A percentile compares a stretch with the other conserved stretches of the same genome.
Conservation (phyloP, 169 alveolate species). For the Plasmodium ovale region DNA sequence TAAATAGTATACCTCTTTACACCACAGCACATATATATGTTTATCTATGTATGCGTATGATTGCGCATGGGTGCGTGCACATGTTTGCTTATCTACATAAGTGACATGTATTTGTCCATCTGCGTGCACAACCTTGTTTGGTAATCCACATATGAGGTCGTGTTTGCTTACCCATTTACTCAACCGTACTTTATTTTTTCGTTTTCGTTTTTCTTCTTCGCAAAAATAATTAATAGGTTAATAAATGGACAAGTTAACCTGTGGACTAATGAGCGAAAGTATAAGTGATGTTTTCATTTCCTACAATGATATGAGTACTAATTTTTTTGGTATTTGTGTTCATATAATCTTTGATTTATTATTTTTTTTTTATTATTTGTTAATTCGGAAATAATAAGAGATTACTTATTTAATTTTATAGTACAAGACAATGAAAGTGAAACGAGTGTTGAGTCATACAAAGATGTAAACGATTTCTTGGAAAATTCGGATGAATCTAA, state of each 20-base stretch:
- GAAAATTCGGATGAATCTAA: conserved; percentile 48
- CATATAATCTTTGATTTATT: neutral
- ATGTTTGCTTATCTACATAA: no score
- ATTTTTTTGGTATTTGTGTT: neutral
- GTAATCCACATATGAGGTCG: no score
- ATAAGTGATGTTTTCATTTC: conserved; percentile 59
- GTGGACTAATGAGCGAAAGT: conserved; percentile 22
- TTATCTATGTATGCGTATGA: neutral
- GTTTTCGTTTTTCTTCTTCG: conserved; percentile 1
- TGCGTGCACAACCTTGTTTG: no score
- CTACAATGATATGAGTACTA: conserved; percentile 67
- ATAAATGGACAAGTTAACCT: conserved; percentile 22
- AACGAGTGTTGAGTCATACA: conserved; percentile 51
- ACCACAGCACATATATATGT: neutral
- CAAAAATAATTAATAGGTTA: neutral
- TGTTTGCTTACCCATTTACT: no score
- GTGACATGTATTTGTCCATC: no score
- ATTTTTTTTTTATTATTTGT: conserved; percentile 6
- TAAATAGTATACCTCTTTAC: neutral
- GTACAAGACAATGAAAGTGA: conserved; percentile 68
- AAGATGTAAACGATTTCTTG: conserved; percentile 52
- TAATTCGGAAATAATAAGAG: neutral
- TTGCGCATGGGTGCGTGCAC: no score
- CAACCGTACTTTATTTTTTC: conserved; percentile 16
- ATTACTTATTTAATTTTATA: conserved; percentile 7